A percentile compares a stretch with the other conserved stretches of the same genome.
These are phyloP conservation scores for Stropharia rugosoannulata DNA, from an alignment of 768 basidiomycete species.

Conservation along the genomic window DNA sequence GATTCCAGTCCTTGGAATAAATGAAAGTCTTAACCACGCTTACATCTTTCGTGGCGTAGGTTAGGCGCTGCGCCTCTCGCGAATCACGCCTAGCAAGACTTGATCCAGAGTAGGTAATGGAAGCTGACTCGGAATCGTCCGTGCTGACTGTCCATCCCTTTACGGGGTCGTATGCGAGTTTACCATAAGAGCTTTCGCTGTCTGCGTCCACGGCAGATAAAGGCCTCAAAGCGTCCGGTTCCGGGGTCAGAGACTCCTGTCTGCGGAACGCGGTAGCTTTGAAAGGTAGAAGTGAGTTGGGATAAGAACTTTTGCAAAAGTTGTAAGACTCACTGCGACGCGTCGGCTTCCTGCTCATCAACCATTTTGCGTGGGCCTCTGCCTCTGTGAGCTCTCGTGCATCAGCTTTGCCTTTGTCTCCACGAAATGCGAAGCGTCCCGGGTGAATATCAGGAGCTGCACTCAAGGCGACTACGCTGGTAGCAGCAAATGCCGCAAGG, in stretches of 20 bases:
- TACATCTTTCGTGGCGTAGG: background rate
- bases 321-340: constrained; percentile 1
- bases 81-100: background rate
- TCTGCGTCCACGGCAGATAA: background rate
- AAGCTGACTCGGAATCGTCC: background rate
- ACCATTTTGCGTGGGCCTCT: constrained; percentile 1
- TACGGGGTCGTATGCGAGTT: background rate
- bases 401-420: background rate
- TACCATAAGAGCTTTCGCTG: background rate
- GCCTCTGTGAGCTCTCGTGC: background rate
- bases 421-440: constrained; percentile 2
- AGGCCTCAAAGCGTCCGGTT: background rate
- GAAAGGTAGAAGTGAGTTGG: too few species aligned
- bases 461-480: background rate
- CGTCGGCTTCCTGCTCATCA: constrained; percentile 7
- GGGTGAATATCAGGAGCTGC: background rate
- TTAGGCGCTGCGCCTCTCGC: background rate
- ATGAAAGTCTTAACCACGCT: background rate
- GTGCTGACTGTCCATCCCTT: constrained; percentile 4
- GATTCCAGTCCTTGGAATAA: background rate
- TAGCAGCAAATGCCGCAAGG: background rate
- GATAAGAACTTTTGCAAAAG: too few species aligned
- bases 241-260: background rate
- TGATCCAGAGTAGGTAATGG: background rate
- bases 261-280: constrained; percentile 4